Evolutionary conservation across 257 asterid species (phyloP).

Genomic region (Leptodermis oblonga): DNA sequence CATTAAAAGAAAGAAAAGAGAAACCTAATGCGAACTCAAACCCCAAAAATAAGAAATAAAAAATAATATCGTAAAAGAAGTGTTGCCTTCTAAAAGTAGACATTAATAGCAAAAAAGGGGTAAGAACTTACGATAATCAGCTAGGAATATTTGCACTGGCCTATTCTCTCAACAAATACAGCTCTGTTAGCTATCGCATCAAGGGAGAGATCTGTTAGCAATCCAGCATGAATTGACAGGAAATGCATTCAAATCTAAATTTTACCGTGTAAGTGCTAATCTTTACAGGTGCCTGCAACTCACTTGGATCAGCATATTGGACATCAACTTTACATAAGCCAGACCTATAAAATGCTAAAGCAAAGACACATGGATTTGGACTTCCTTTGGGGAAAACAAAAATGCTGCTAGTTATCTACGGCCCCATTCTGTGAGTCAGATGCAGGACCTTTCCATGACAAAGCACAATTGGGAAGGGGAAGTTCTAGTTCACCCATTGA

Average conservation of each 20-base stretch:
- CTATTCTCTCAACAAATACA: too few species aligned
- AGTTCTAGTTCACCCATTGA: slow-evolving; percentile 66
- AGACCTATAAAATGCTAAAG: slow-evolving; percentile 76
- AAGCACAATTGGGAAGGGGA: slow-evolving; percentile 71
- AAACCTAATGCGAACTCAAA: too few species aligned
- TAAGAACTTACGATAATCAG: too few species aligned
- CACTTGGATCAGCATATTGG: slow-evolving; percentile 71
- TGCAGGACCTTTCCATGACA: slow-evolving; percentile 71
- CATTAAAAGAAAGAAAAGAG: too few species aligned
- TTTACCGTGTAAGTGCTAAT: slow-evolving; percentile 84
- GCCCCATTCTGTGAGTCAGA: slow-evolving; percentile 61
- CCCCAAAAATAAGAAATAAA: too few species aligned
- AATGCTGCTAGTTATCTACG: slow-evolving; percentile 59
- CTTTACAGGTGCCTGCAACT: slow-evolving; percentile 65
- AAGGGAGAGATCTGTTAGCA: too few species aligned
- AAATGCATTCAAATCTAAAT: not conserved
- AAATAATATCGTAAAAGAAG: too few species aligned
- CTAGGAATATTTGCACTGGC: too few species aligned
- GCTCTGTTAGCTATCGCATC: too few species aligned
- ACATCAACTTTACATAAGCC: slow-evolving; percentile 63
- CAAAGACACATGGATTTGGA: slow-evolving; percentile 82
- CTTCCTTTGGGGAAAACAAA: slow-evolving; percentile 87
- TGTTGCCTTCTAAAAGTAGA: too few species aligned
- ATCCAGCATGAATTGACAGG: not conserved
- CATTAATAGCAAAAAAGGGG: too few species aligned